Percentiles rank a stretch among this genome's conserved stretches.
Evolutionary conservation across 176 grass and related monocot species (phyloP).

Genomic region (Avena sativa): DNA sequence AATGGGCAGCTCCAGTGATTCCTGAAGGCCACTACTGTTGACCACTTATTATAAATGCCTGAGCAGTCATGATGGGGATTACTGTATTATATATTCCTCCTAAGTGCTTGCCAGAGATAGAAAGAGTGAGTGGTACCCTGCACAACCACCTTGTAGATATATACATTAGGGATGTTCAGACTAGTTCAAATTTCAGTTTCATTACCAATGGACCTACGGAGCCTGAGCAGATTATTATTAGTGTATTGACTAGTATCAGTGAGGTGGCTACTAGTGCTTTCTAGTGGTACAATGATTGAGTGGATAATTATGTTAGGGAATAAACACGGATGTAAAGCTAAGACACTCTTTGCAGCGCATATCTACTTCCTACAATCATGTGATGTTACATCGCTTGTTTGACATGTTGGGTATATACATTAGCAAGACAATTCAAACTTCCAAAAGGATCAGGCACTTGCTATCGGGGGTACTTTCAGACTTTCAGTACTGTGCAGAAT

Average conservation of each 20-base stretch:
- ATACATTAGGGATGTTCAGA: neutral
- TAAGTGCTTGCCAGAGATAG: constrained; percentile 16
- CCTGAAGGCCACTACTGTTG: constrained; percentile 44
- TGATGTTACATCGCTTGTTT: constrained; percentile 41
- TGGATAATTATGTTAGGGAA: constrained; percentile 3
- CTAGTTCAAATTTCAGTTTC: constrained; percentile 10
- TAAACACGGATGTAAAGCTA: neutral
- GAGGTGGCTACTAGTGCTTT: neutral
- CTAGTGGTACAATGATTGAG: neutral
- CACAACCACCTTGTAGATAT: constrained; percentile 37
- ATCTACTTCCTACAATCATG: constrained; percentile 59
- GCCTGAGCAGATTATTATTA: neutral
- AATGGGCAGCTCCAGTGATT: constrained; percentile 48
- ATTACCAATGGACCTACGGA: neutral
- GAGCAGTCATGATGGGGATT: constrained; percentile 34
- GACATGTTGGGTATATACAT: constrained; percentile 45
- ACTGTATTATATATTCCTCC: constrained; percentile 27
- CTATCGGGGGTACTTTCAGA: constrained; percentile 6
- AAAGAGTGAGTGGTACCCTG: neutral
- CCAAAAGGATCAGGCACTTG: constrained; percentile 16
- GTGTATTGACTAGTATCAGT: neutral
- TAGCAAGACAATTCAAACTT: constrained; percentile 26
- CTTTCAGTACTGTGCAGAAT: neutral
- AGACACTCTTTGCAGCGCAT: constrained; percentile 19
- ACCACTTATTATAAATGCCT: constrained; percentile 36